phyloP scores from a whole-genome alignment of 768 basidiomycete species.

The Lentinula edodes region DNA sequence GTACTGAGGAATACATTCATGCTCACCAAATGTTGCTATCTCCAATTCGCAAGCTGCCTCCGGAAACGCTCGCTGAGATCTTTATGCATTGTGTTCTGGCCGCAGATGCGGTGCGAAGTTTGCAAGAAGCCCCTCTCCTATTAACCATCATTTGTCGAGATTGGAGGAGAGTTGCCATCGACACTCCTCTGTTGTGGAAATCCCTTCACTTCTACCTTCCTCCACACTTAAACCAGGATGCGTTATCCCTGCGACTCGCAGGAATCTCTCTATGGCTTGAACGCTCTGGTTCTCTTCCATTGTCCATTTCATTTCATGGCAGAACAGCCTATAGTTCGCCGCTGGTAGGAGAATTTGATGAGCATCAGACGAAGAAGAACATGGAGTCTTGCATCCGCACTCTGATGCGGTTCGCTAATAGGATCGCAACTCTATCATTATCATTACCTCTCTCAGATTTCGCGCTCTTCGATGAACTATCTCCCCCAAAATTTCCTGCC shows the following conservation, averaged over 20 bases:
- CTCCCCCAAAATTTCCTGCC: not conserved
- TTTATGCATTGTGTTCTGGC: conserved; percentile 20
- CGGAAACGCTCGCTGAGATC: conserved; percentile 20
- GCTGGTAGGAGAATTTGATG: not conserved
- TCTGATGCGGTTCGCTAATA: not conserved
- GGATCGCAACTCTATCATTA: not conserved
- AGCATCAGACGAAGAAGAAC: not conserved
- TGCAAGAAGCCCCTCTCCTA: conserved; percentile 16
- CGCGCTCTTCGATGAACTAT: not conserved
- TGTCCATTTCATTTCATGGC: not conserved
- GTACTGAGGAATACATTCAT: conserved; percentile 4
- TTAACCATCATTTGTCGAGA: conserved; percentile 18
- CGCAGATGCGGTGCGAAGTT: conserved; percentile 14
- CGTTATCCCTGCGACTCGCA: not conserved
- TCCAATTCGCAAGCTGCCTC: conserved; percentile 17
- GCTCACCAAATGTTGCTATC: conserved; percentile 19
- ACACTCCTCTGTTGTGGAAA: conserved; percentile 22
- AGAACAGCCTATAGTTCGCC: not conserved
- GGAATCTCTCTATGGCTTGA: not conserved
- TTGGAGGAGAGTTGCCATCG: conserved; percentile 20
- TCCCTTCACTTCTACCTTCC: conserved; percentile 12
- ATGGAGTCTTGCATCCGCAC: not conserved
- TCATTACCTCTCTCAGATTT: not conserved
- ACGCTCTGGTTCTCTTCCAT: not conserved
- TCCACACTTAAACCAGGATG: not conserved